Base-by-base conservation (phyloP, 192 early-diverging fungal species). In the Bifiguratus adelaidae region DNA sequence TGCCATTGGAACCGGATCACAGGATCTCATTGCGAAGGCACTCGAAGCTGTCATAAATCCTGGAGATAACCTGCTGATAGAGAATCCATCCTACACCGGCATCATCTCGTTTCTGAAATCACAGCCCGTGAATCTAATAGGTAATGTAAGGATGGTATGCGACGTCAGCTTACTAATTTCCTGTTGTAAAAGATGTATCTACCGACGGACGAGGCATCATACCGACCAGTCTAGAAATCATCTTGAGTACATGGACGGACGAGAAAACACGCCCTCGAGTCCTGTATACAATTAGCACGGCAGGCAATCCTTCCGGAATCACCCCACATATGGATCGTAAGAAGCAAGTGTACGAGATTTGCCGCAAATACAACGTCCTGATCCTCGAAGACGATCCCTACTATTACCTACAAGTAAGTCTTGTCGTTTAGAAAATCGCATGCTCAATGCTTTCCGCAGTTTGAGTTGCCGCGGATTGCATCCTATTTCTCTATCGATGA, bases 351-450 rank as follows among this genome's bases (percentile, higher is more conserved):
- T 95, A 95, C 50, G 67, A 68, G 20, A 70, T 95, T 47, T 81
- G 81, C 6, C 70, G 70, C 38, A 69, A 78, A 50, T 83, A 87
- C 58, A 66, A 89, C 37, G 47, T 97, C 37, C 62, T 97, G 13
- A 86, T 97, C 23, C 61, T 94, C 21, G 95, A 97, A 58, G 95
- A 97, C 52, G 94, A 95, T 58, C 92, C 94, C 13, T 97, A 97
- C 57, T 94, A 88, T 51, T 94, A 88, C 43, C 60, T 97, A 25
- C 92, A 95, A 65, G 76, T 79, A 43, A 61, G 61, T 33, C n/a
- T 33, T 8, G 8, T 8, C 8, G 32, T 33, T 33, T 33, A 33
- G 8, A 33, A 33, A 33, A 33, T 8, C 32, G n/a, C 8, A 8
- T 33, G 32, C 40, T 30, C 11, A 35, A 35, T 1, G 20, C 18